phyloP scores from a whole-genome alignment of 176 grass and related monocot genomes.

The bread wheat (Triticum aestivum) region DNA sequence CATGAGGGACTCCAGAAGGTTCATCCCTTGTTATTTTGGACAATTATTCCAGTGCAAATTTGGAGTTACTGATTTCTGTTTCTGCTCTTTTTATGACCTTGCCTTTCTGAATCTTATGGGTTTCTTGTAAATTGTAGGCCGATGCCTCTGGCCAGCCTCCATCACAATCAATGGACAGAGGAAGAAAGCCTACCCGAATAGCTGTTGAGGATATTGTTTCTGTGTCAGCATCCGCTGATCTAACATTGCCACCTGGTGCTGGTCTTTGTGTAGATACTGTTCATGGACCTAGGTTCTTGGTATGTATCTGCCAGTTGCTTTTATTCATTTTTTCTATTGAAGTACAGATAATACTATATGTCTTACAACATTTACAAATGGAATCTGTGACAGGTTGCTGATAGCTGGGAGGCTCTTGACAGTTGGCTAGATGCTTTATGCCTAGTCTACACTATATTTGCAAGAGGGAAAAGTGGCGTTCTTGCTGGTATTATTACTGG shows the following conservation, averaged over 20 bases:
- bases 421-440: conserved; percentile 89
- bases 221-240: conserved; percentile 73
- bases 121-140: conserved; percentile 48
- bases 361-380: background rate
- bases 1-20: conserved; percentile 94
- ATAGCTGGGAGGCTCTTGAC: conserved; percentile 86
- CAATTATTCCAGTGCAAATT: conserved; percentile 1
- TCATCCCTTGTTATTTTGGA: conserved; percentile 3
- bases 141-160: conserved; percentile 48
- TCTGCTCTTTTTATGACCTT: background rate
- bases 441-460: conserved; percentile 91
- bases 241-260: conserved; percentile 84
- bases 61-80: conserved; percentile 10
- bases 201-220: conserved; percentile 75
- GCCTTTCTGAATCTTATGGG: background rate
- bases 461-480: conserved; percentile 85
- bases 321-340: conserved; percentile 5
- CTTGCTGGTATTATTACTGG: conserved; percentile 96
- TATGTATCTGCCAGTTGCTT: conserved; percentile 37
- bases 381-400: conserved; percentile 61
- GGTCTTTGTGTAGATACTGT: conserved; percentile 88
- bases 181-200: conserved; percentile 67
- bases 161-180: conserved; percentile 51
- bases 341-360: background rate
- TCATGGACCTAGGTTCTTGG: conserved; percentile 76